Base-by-base conservation (phyloP, 208 protist genomes). In the Trypanosoma conorhini region DNA sequence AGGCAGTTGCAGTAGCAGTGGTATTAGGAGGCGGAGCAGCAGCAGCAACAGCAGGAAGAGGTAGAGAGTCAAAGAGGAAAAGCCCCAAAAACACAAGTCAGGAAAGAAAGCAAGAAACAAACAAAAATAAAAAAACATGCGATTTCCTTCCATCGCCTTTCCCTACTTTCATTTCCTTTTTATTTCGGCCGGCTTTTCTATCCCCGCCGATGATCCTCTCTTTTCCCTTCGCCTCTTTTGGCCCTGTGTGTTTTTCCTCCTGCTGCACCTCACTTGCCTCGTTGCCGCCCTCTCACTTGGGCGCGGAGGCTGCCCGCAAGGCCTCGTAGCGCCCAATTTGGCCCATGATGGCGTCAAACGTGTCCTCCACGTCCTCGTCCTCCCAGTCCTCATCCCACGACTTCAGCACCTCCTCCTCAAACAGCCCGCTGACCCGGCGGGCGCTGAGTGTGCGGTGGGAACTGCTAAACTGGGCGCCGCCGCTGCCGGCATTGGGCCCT, bases 361-460 rank as follows among this genome's bases (percentile, higher is more conserved):
- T 96, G 76, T 96, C 91, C 66, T 94, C 88, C n/a, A 94, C 76
- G 61, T 96, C 91, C 68, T 96, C 91, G 76, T 96, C 91, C 70
- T 96, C 91, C 91, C 91, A 96, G 69, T 96, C 91, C 79, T 96
- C 91, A 62, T 96, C 88, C 87, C 88, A 96, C 42, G 83, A 89
- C 77, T 93, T 91, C 65, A 86, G 75, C 58, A 96, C 91, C 76
- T 96, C 91, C 46, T 94, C 89, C 38, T 96, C 91, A 54, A 96
- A 96, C 75, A 94, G 91, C 13, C 91, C 91, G 58, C 84, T 92
- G 71, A 96, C 91, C 72, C 93, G 87, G 9, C 91, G 87, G 57
- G 86, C 86, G 61, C 82, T 91, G 62, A 94, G 73, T 22, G 88
- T 91, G 67, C 89, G 91, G 54, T 88, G 73, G 9, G 86, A 91